Evolutionary conservation across 176 grass and related monocot species (phyloP).

Genomic region (Otatea glauca): DNA sequence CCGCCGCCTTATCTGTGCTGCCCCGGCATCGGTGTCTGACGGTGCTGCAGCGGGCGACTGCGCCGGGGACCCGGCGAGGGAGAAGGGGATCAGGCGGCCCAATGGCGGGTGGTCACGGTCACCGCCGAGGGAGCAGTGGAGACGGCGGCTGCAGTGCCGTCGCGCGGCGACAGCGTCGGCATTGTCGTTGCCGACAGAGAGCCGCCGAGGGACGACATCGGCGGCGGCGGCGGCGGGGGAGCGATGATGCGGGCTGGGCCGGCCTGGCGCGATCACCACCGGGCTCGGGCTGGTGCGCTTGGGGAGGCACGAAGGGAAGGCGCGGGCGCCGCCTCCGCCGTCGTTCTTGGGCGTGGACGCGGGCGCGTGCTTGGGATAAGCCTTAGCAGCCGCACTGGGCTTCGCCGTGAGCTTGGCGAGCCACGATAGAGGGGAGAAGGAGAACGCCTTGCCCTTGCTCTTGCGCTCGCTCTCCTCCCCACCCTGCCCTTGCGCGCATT

Average conservation of each 20-base stretch:
- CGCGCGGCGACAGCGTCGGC: slow-evolving; percentile 18
- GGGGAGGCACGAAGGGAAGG: slow-evolving; percentile 6
- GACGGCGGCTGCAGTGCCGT: not conserved
- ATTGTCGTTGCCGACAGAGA: slow-evolving; percentile 53
- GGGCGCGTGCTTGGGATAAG: not conserved
- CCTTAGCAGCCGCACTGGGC: not conserved
- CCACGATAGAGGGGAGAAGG: slow-evolving; percentile 66
- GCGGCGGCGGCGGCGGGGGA: not conserved
- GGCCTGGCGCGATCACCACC: not conserved
- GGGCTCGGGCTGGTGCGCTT: not conserved
- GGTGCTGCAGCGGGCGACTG: not conserved
- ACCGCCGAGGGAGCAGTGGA: slow-evolving; percentile 55
- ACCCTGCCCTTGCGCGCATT: slow-evolving; percentile 1
- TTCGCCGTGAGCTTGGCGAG: slow-evolving; percentile 57
- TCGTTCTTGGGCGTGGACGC: not conserved
- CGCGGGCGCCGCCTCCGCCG: not conserved
- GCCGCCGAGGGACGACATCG: slow-evolving; percentile 28
- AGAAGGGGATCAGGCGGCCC: slow-evolving; percentile 69
- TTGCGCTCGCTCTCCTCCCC: not conserved
- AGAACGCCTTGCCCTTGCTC: slow-evolving; percentile 48
- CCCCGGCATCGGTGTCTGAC: slow-evolving; percentile 22
- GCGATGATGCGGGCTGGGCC: slow-evolving; percentile 5
- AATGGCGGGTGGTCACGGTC: slow-evolving; percentile 53
- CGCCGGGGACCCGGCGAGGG: slow-evolving; percentile 22
- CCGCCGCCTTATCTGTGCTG: not conserved